Evolutionary conservation across 2,329 filamentous ascomycete genomes (phyloP).

Genomic region (Pseudogymnoascus sp.): DNA sequence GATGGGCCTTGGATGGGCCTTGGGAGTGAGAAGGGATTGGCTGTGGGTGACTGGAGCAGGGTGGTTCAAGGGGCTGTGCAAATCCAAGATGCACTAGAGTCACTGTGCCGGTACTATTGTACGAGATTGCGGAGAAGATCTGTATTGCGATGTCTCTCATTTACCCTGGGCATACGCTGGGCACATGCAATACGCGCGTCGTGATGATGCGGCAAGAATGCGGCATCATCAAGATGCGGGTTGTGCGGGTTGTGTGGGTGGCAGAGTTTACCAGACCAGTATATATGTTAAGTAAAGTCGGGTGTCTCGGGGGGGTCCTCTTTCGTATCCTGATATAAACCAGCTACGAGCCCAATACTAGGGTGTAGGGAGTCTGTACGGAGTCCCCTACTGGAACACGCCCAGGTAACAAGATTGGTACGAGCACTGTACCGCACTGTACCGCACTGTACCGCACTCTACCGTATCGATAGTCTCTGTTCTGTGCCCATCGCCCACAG

Average conservation of each 20-base stretch:
- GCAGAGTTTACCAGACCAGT: background rate
- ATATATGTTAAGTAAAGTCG: background rate
- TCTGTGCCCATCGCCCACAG: background rate
- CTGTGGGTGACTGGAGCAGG: background rate
- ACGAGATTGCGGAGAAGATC: background rate
- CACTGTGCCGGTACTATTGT: background rate
- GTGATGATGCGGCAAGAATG: background rate
- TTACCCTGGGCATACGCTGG: background rate
- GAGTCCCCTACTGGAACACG: background rate
- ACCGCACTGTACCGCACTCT: background rate
- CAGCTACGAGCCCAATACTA: background rate
- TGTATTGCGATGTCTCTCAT: background rate
- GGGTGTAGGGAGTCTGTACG: background rate
- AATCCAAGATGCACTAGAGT: background rate
- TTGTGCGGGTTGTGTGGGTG: background rate
- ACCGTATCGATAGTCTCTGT: background rate
- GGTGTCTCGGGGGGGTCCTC: background rate
- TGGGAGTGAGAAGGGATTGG: background rate
- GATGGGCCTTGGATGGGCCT: background rate
- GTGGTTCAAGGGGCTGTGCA: background rate
- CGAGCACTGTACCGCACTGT: background rate
- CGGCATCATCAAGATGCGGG: background rate
- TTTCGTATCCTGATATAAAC: background rate
- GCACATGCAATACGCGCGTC: background rate
- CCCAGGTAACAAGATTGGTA: background rate